These are phyloP conservation scores for Phanerodontia chrysosporium DNA, from an alignment of 768 basidiomycete species.

Conservation along the genomic window DNA sequence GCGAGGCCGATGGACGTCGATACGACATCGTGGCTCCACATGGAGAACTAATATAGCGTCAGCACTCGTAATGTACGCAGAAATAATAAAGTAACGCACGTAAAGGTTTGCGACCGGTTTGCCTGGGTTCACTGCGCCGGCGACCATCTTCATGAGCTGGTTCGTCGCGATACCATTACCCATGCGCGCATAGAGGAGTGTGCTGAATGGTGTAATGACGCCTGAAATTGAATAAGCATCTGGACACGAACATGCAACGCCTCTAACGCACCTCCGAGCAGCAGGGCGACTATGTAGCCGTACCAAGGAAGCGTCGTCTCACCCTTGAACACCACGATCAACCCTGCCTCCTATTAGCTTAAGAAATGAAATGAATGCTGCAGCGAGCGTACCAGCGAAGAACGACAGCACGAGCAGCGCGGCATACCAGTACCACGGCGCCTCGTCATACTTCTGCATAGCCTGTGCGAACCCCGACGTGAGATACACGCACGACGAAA, in stretches of 20 bases:
- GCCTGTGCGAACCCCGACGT: conserved; percentile 15
- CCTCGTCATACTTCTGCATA: conserved; percentile 58
- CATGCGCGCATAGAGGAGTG: conserved; percentile 51
- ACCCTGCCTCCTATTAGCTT: conserved; percentile 30
- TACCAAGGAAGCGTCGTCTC: conserved; percentile 62
- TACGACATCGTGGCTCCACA: conserved; percentile 65
- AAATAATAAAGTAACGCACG: conserved; percentile 25
- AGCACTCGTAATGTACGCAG: neutral
- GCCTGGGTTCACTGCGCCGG: conserved; percentile 55
- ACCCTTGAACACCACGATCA: conserved; percentile 53
- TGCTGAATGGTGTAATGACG: conserved; percentile 48
- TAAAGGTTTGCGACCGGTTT: conserved; percentile 68
- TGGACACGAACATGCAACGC: neutral
- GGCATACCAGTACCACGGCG: conserved; percentile 59
- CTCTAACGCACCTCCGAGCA: conserved; percentile 33
- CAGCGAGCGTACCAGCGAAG: conserved; percentile 44
- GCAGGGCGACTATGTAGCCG: conserved; percentile 55
- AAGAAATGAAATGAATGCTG: neutral
- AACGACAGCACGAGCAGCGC: conserved; percentile 46
- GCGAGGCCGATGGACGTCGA: conserved; percentile 50
- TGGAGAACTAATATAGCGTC: conserved; percentile 44
- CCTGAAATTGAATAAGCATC: neutral
- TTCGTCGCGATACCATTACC: conserved; percentile 58
- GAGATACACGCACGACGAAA: neutral
- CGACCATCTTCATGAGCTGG: conserved; percentile 64